These are phyloP conservation scores for Coemansia sp. DNA, from an alignment of 192 early-diverging fungal genomes.

Conservation along the genomic window DNA sequence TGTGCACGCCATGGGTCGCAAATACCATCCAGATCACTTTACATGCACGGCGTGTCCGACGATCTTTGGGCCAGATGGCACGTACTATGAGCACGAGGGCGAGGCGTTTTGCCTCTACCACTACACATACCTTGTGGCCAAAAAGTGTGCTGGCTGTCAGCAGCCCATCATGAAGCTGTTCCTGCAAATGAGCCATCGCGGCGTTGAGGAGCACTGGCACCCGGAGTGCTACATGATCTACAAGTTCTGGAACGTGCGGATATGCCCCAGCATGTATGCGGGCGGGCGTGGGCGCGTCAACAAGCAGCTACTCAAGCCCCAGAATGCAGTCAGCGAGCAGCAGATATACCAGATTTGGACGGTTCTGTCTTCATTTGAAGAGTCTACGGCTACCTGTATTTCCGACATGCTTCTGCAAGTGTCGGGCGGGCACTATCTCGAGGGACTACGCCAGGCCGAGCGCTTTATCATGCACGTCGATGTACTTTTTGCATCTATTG, in stretches of 20 bases:
- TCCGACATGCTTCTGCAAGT: slow-evolving; percentile 93
- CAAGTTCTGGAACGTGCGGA: slow-evolving; percentile 67
- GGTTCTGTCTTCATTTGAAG: slow-evolving; percentile 93
- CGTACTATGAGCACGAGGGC: slow-evolving; percentile 93
- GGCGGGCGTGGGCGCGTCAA: slow-evolving; percentile 46
- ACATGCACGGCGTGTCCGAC: slow-evolving; percentile 89
- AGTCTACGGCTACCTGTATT: slow-evolving; percentile 93
- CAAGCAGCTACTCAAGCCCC: slow-evolving; percentile 48
- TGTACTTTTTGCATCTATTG: slow-evolving; percentile 85
- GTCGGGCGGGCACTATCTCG: slow-evolving; percentile 77
- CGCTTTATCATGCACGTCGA: slow-evolving; percentile 91
- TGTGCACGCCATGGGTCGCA: slow-evolving; percentile 87
- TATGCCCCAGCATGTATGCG: slow-evolving; percentile 48
- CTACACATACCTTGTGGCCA: slow-evolving; percentile 86
- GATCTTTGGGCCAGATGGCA: slow-evolving; percentile 92
- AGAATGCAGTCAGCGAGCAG: slow-evolving; percentile 65
- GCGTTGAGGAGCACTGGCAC: slow-evolving; percentile 89
- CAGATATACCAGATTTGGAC: slow-evolving; percentile 88
- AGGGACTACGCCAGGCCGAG: slow-evolving; percentile 80
- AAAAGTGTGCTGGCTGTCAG: slow-evolving; percentile 94
- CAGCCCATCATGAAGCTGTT: slow-evolving; percentile 95
- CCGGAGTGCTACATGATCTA: slow-evolving; percentile 99
- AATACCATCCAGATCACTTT: slow-evolving; percentile 98
- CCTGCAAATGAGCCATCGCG: slow-evolving; percentile 85
- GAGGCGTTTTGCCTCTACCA: slow-evolving; percentile 94